These are phyloP conservation scores for Schwanniomyces yamadae DNA, from an alignment of 805 yeast genomes.

Conservation along the genomic window DNA sequence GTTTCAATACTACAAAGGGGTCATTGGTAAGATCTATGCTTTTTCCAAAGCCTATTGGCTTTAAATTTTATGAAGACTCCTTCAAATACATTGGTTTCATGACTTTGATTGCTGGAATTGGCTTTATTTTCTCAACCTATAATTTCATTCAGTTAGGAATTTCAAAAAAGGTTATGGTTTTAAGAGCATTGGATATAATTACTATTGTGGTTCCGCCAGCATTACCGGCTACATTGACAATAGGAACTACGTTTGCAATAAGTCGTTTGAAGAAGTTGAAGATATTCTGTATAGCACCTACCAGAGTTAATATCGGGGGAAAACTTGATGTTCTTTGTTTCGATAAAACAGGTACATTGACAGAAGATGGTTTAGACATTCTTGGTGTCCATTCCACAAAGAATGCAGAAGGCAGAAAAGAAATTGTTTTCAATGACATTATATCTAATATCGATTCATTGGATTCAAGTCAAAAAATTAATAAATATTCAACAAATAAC, in stretches of 20 bases:
- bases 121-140: conserved; percentile 79
- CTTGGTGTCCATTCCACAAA: conserved; percentile 52
- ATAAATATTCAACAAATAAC: conserved; percentile 27
- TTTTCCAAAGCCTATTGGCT: conserved; percentile 91
- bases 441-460: conserved; percentile 12
- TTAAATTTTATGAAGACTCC: conserved; percentile 91
- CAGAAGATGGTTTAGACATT: conserved; percentile 95
- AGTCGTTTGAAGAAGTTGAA: conserved; percentile 60
- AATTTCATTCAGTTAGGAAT: conserved; percentile 79
- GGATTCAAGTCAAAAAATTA: conserved; percentile 5
- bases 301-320: conserved; percentile 94
- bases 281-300: conserved; percentile 91
- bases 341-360: conserved; percentile 96
- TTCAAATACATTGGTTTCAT: conserved; percentile 95
- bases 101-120: conserved; percentile 80
- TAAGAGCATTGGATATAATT: conserved; percentile 89
- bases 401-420: conserved; percentile 41
- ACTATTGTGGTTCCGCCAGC: conserved; percentile 99
- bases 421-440: conserved; percentile 34
- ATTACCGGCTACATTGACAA: conserved; percentile 93
- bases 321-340: conserved; percentile 87
- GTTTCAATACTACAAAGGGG: conserved; percentile 95
- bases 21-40: conserved; percentile 91
- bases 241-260: conserved; percentile 92
- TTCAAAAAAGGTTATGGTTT: conserved; percentile 63